Evolutionary conservation across 495 filamentous ascomycete genomes (phyloP).

Genomic region (Aspergillus baeticus): DNA sequence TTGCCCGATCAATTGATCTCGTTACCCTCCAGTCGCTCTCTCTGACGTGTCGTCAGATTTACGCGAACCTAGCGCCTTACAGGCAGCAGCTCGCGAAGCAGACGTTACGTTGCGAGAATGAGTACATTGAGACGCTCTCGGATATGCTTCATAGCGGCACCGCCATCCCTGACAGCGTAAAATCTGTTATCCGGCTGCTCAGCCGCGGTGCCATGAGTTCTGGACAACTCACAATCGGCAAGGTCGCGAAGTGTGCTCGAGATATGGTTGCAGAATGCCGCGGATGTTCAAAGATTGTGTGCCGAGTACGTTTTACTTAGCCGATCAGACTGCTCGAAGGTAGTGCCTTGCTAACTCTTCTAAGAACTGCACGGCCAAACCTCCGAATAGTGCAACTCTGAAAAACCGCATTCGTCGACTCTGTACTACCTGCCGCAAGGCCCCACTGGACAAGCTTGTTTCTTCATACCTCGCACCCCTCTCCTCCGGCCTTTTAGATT

Average conservation of each 20-base stretch:
- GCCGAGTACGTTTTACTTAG: slow-evolving; percentile 54
- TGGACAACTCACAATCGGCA: slow-evolving; percentile 56
- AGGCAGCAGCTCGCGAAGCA: slow-evolving; percentile 67
- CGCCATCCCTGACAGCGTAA: slow-evolving; percentile 35
- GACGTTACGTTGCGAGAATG: slow-evolving; percentile 76
- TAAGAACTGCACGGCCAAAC: slow-evolving; percentile 89
- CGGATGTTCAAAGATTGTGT: slow-evolving; percentile 71
- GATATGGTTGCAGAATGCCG: slow-evolving; percentile 84
- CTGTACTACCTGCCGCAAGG: slow-evolving; percentile 68
- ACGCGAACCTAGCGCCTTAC: slow-evolving; percentile 71
- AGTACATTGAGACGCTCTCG: slow-evolving; percentile 47
- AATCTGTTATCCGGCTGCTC: slow-evolving; percentile 35
- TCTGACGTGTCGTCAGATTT: slow-evolving; percentile 75
- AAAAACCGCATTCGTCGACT: slow-evolving; percentile 74
- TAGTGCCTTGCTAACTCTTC: background rate
- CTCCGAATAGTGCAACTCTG: slow-evolving; percentile 58
- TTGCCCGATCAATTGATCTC: slow-evolving; percentile 74
- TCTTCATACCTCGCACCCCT: slow-evolving; percentile 9
- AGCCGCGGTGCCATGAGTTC: slow-evolving; percentile 30
- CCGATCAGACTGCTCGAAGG: background rate
- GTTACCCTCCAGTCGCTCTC: slow-evolving; percentile 82
- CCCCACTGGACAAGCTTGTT: slow-evolving; percentile 52
- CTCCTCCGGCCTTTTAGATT: background rate
- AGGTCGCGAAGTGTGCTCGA: slow-evolving; percentile 71
- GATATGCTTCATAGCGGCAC: slow-evolving; percentile 36